Evolutionary conservation across 2,329 filamentous ascomycete genomes (phyloP).

Genomic region (Phaeophleospora eucalypticola): DNA sequence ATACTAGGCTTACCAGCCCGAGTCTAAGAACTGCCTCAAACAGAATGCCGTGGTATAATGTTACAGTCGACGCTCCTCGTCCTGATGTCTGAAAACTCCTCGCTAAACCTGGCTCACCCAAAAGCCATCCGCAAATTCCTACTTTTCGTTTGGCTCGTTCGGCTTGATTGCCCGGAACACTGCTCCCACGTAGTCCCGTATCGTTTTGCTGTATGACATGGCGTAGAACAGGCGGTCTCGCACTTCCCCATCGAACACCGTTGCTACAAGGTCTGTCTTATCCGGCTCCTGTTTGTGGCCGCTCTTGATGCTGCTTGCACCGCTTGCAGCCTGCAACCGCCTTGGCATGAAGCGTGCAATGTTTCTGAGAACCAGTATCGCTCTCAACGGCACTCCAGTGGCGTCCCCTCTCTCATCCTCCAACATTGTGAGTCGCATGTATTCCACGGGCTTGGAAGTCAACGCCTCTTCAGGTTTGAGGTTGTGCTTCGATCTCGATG

Average conservation of each 20-base stretch:
- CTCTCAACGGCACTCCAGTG: slow-evolving; percentile 73
- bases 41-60: slow-evolving; percentile 3
- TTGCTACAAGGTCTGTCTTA: slow-evolving; percentile 16
- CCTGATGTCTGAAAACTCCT: slow-evolving; percentile 9
- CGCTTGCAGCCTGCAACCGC: slow-evolving; percentile 11
- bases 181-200: slow-evolving; percentile 23
- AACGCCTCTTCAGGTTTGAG: slow-evolving; percentile 13
- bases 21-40: not conserved
- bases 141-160: slow-evolving; percentile 12
- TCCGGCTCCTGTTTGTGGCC: slow-evolving; percentile 16
- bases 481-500: slow-evolving; percentile 28
- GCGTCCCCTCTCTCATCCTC: slow-evolving; percentile 55
- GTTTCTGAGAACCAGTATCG: slow-evolving; percentile 73
- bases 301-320: slow-evolving; percentile 11
- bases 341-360: slow-evolving; percentile 54
- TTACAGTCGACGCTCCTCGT: slow-evolving; percentile 10
- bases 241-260: slow-evolving; percentile 23
- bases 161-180: slow-evolving; percentile 21
- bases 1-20: too few species aligned
- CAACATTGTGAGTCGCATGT: slow-evolving; percentile 43
- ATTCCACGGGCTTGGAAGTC: slow-evolving; percentile 14
- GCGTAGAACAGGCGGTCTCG: slow-evolving; percentile 23
- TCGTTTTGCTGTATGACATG: slow-evolving; percentile 22
- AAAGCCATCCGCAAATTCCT: slow-evolving; percentile 2
- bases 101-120: slow-evolving; percentile 8